A percentile compares a stretch with the other conserved stretches of the same genome.
phyloP scores from a whole-genome alignment of 192 early-diverging fungal species.

The Umbelopsis sp. region DNA sequence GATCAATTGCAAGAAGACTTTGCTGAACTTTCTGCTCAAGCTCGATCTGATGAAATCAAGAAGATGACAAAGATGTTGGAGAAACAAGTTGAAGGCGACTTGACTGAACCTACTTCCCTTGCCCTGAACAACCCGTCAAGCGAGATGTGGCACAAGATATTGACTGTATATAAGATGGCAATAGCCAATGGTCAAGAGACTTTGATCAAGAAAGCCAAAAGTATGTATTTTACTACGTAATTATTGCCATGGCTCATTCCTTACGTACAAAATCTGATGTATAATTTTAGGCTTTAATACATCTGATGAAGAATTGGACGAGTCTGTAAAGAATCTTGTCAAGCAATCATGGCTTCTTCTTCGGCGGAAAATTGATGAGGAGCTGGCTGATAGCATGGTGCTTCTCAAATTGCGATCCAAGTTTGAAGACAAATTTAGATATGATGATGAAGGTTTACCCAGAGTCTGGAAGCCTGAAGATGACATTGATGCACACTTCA shows the following conservation, averaged over 20 bases:
- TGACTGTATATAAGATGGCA: conserved; percentile 60
- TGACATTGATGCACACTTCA: conserved; percentile 91
- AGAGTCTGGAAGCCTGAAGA: conserved; percentile 94
- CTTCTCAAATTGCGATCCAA: conserved; percentile 74
- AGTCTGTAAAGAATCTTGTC: conserved; percentile 56
- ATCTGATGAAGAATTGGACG: conserved; percentile 52
- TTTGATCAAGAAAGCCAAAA: conserved; percentile 55
- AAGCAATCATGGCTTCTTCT: conserved; percentile 77
- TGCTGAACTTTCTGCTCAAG: conserved; percentile 55
- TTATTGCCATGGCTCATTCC: background rate
- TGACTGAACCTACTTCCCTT: conserved; percentile 74
- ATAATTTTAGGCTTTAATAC: conserved; percentile 48
- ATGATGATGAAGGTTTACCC: conserved; percentile 91
- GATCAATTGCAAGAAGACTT: conserved; percentile 66
- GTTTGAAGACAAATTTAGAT: conserved; percentile 93
- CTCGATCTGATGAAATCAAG: conserved; percentile 68
- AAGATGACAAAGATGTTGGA: conserved; percentile 63
- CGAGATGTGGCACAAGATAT: conserved; percentile 75
- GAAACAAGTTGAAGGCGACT: conserved; percentile 55
- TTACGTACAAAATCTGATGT: background rate
- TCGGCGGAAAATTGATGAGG: conserved; percentile 74
- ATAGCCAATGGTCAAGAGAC: conserved; percentile 56
- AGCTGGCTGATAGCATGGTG: conserved; percentile 82
- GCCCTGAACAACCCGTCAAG: conserved; percentile 66
- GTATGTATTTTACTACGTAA: conserved; percentile 10